Base-by-base conservation (phyloP, 768 basidiomycete genomes). In the Fomitopsis serialis region DNA sequence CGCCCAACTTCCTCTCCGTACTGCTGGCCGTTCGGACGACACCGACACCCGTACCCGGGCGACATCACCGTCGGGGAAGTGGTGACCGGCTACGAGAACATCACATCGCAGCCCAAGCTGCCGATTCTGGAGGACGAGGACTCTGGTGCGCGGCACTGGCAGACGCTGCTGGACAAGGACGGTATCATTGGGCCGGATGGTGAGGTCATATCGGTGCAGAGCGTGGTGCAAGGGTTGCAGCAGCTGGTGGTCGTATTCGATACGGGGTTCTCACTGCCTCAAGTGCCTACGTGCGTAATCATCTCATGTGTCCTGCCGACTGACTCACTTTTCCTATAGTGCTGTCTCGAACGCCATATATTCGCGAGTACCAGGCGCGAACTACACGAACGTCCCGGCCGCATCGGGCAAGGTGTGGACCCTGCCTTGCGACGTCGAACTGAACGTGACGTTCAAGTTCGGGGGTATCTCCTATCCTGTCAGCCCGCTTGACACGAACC, bases 141-240 rank as follows among this genome's bases (percentile, higher is more conserved):
- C 44, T 47, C 45, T 15, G 52, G 50, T 3, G 57, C 60, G 19
- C 66, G 68, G 53, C 70, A 71, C 54, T 72, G 68, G 67, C 65
- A 67, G 56, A 61, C 59, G 8, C 55, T 65, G 37, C 23, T 67
- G 47, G 69, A 69, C 57, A 54, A 54, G 54, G 56, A 69, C 49
- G 66, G 65, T 13, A 67, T 70, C 43, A 60, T 69, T n/a, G 70
- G 70, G 10, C 70, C 70, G 13, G 70, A 72, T 40, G 68, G 66
- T 2, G 40, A 64, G 32, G 54, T 62, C 7, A 60, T 71, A 21
- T 27, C 25, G 42, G 47, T 34, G 11, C 45, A 51, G 7, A 54
- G 56, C 3, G 50, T 47, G 22, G 46, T 45, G 21, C 48, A 42
- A 23, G 54, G 54, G 22, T 50, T 54, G n/a, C 50, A 60, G 19